Base-by-base conservation (phyloP, 768 basidiomycete genomes). In the Phylloporus rhodoxanthus region DNA sequence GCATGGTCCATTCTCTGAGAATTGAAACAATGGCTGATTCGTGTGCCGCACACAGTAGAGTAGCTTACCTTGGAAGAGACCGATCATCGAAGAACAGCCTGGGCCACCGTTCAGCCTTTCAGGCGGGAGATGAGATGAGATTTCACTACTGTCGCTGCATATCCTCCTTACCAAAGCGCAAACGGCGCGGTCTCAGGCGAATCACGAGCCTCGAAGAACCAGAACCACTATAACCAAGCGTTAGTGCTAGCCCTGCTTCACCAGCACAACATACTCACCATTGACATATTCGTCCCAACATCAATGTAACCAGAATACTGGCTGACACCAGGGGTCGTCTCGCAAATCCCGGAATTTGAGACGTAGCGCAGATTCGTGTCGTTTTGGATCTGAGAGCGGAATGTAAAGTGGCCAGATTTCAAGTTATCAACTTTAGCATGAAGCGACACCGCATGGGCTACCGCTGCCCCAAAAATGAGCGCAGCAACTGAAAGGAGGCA, bases 191-290 rank as follows among this genome's bases (percentile, higher is more conserved):
- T 81, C 45, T 81, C 77, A 0, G 82, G 80, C 5, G 71, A 67
- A 30, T 77, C 65, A 11, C 84, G 73, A 3, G 84, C 75, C 53
- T 81, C 84, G 46, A 85, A 86, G 64, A 84, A 85, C 81, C 83
- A 85, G 58, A 85, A 85, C 81, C 80, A 85, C 82, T 83, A 45
- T 17, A 30, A 44, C 29, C 26, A 5, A 15, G 9, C 34, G 17
- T 20, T 19, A 39, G 60, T 4, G 57, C 37, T 14, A 32, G 5
- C 33, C 14, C 19, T n/a, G 25, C 2, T 15, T 38, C 5, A 14
- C 8, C 2, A 25, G 23, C 23, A 8, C 13, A 25, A n/a, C 15
- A 29, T 19, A 54, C 69, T 50, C 38, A 80, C 80, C 77, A 80
- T 78, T 0, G 79, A 80, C 75, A 79, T 81, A 44, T 80, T 76